phyloP scores from a whole-genome alignment of 2,329 filamentous ascomycete species.

The Dichotomopilus funicola region DNA sequence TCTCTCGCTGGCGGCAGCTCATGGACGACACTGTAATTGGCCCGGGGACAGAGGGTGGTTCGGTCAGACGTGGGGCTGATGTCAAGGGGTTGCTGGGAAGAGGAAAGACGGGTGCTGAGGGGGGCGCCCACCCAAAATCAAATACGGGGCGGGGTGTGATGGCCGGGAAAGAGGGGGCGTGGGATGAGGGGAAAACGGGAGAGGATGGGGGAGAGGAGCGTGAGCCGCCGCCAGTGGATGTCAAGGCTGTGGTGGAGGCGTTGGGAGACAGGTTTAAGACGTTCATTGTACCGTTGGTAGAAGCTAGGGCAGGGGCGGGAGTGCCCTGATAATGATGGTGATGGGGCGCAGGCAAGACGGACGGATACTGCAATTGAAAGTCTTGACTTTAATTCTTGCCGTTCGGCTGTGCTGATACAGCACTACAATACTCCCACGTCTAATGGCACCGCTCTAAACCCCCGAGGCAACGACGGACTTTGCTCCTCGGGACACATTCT shows the following conservation, averaged over 20 bases:
- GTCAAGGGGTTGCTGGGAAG: conserved; percentile 38
- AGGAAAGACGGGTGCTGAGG: conserved; percentile 34
- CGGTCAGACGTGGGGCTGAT: conserved; percentile 47
- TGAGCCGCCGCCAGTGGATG: conserved; percentile 35
- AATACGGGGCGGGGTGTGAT: not conserved
- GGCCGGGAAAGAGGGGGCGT: conserved; percentile 2
- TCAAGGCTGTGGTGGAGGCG: conserved; percentile 36
- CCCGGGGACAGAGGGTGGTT: conserved; percentile 43
- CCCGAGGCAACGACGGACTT: no score
- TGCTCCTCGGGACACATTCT: no score
- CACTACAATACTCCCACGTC: no score
- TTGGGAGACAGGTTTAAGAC: conserved; percentile 35
- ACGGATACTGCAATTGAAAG: no score
- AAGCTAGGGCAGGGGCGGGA: not conserved
- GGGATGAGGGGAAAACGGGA: conserved; percentile 16
- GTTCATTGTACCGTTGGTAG: conserved; percentile 15
- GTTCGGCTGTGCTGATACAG: no score
- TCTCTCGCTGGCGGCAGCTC: conserved; percentile 64
- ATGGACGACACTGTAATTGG: conserved; percentile 65
- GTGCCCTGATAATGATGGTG: no score
- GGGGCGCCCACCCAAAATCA: not conserved
- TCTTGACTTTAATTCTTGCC: no score
- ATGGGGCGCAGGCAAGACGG: no score
- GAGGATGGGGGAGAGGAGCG: conserved; percentile 27
- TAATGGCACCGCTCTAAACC: no score